A percentile compares a stretch with the other conserved stretches of the same genome.
phyloP scores from a whole-genome alignment of 257 asterid species.

The Paulownia fortunei region DNA sequence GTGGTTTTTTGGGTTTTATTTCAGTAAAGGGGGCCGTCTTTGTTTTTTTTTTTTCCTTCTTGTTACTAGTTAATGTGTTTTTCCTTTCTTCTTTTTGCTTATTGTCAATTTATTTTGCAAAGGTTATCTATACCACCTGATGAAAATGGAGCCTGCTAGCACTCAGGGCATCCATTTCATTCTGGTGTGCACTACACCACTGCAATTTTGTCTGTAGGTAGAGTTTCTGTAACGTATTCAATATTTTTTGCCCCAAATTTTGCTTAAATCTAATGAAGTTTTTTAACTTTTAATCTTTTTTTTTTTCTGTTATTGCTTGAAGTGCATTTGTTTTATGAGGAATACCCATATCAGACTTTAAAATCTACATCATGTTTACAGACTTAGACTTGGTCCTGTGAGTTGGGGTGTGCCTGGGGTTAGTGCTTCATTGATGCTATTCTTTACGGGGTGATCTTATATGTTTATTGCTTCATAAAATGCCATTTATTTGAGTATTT shows the following conservation, averaged over 20 bases:
- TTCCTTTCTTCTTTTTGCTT: not conserved
- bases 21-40: not conserved
- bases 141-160: constrained; percentile 5
- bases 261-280: not conserved
- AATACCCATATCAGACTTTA: too few species aligned
- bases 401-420: too few species aligned
- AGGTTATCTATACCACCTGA: not conserved
- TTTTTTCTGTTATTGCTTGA: not conserved
- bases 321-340: too few species aligned
- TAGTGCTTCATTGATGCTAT: too few species aligned
- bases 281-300: not conserved
- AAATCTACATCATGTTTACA: too few species aligned
- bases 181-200: constrained; percentile 7
- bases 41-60: not conserved
- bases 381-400: too few species aligned
- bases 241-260: constrained; percentile 1
- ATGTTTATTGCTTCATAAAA: too few species aligned
- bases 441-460: too few species aligned
- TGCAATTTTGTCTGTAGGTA: constrained; percentile 24
- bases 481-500: too few species aligned
- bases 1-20: not conserved
- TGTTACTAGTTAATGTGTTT: not conserved
- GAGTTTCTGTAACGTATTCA: constrained; percentile 12
- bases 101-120: constrained; percentile 15
- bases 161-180: not conserved